These are phyloP conservation scores for Fragaria nilgerrensis DNA, from an alignment of 306 rosid species.

Conservation along the genomic window DNA sequence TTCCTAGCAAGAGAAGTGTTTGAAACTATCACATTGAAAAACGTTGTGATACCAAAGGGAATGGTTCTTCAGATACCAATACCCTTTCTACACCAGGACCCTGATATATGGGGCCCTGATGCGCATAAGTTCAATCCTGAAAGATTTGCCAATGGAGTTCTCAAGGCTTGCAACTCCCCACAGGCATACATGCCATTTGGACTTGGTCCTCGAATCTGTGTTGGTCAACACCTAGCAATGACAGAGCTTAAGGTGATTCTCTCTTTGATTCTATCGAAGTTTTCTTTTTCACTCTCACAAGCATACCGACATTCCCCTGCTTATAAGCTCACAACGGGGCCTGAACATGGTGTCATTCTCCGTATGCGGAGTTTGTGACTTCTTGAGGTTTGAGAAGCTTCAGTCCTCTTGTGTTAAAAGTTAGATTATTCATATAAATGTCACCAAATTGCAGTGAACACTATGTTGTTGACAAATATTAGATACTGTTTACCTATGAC, in stretches of 20 bases:
- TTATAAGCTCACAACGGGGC: constrained; percentile 17
- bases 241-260: constrained; percentile 49
- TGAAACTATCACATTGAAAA: constrained; percentile 39
- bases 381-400: background rate
- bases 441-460: background rate
- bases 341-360: constrained; percentile 31
- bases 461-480: background rate
- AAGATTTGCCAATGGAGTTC: constrained; percentile 54
- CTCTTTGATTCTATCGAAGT: constrained; percentile 29
- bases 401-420: background rate
- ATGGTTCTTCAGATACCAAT: constrained; percentile 42
- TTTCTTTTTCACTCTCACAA: constrained; percentile 20
- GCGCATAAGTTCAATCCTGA: constrained; percentile 55
- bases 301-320: constrained; percentile 30
- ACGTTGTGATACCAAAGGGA: constrained; percentile 52
- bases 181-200: constrained; percentile 59
- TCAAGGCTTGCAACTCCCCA: constrained; percentile 48
- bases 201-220: constrained; percentile 48
- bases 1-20: constrained; percentile 33
- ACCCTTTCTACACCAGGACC: constrained; percentile 40
- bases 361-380: background rate
- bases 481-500: background rate
- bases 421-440: background rate
- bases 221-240: constrained; percentile 58
- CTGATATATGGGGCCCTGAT: constrained; percentile 53